A percentile compares a stretch with the other conserved stretches of the same genome.
These are phyloP conservation scores for Tuber brumale DNA, from an alignment of 495 filamentous ascomycete species.

Conservation along the genomic window DNA sequence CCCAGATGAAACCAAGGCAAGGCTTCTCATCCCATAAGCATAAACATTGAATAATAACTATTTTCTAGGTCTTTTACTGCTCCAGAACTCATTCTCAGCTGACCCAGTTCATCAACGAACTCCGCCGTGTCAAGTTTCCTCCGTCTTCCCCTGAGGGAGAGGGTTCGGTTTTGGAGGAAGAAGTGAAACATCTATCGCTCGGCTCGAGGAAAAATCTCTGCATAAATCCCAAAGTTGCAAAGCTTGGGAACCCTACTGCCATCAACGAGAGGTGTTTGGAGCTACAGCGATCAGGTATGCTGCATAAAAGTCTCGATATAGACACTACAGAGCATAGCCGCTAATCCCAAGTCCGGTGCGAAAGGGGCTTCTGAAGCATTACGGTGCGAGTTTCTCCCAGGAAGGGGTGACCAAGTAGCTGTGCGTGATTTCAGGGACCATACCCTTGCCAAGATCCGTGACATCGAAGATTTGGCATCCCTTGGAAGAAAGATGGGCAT, in stretches of 20 bases:
- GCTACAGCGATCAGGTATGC: slow-evolving; percentile 65
- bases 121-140: slow-evolving; percentile 74
- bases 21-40: slow-evolving; percentile 3
- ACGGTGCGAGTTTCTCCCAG: slow-evolving; percentile 74
- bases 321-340: neutral
- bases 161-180: slow-evolving; percentile 49
- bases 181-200: slow-evolving; percentile 75
- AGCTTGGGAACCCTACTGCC: slow-evolving; percentile 63
- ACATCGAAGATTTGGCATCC: slow-evolving; percentile 83
- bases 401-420: slow-evolving; percentile 61
- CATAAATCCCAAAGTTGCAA: slow-evolving; percentile 75
- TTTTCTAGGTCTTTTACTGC: slow-evolving; percentile 70
- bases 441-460: slow-evolving; percentile 72
- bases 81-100: slow-evolving; percentile 94
- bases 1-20: slow-evolving; percentile 58
- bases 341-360: slow-evolving; percentile 8
- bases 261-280: slow-evolving; percentile 96
- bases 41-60: slow-evolving; percentile 15
- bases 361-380: slow-evolving; percentile 50
- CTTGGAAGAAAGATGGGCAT: slow-evolving; percentile 73
- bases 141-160: slow-evolving; percentile 46
- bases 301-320: neutral
- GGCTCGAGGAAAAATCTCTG: slow-evolving; percentile 90
- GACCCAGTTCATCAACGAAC: slow-evolving; percentile 84
- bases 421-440: slow-evolving; percentile 83